Percentiles rank a stretch among this genome's conserved stretches.
Conservation (phyloP, 208 protist species). For the Sergeia podlipaevii region DNA sequence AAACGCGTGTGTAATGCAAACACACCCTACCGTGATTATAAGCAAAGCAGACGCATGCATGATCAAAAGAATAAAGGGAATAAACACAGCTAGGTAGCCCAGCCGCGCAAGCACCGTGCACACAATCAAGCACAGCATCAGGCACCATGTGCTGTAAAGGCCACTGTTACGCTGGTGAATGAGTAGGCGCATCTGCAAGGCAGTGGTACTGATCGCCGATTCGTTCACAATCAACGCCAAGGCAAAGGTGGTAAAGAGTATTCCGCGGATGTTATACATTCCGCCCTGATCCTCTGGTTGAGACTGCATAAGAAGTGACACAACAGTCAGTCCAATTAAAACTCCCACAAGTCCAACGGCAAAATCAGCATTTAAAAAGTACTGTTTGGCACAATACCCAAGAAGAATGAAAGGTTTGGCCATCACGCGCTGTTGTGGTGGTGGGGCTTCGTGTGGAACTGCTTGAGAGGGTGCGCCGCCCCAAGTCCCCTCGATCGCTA, state of each 20-base stretch:
- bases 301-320: conserved; percentile 23
- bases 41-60: conserved; percentile 30
- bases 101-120: conserved; percentile 22
- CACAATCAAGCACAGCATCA: conserved; percentile 30
- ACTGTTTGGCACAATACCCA: no score
- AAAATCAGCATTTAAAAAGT: no score
- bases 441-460: background rate
- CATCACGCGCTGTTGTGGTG: background rate
- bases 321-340: conserved; percentile 18
- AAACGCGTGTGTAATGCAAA: conserved; percentile 44
- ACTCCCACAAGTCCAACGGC: conserved; percentile 20
- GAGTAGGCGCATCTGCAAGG: conserved; percentile 31
- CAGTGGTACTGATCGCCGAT: conserved; percentile 19
- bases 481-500: conserved; percentile 6
- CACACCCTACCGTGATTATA: conserved; percentile 26
- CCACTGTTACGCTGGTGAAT: conserved; percentile 39
- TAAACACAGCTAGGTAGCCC: conserved; percentile 33
- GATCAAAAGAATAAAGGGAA: conserved; percentile 35
- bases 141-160: conserved; percentile 40
- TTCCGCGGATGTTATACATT: conserved; percentile 68
- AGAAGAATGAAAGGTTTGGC: conserved; percentile 41
- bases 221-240: conserved; percentile 49
- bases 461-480: conserved; percentile 5
- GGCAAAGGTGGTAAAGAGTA: conserved; percentile 51
- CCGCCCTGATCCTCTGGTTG: conserved; percentile 45